Evolutionary conservation across 352 stramenopile species (phyloP), one percentile per base, ranked within the genome.

Genomic region (Pythium oligandrum): DNA sequence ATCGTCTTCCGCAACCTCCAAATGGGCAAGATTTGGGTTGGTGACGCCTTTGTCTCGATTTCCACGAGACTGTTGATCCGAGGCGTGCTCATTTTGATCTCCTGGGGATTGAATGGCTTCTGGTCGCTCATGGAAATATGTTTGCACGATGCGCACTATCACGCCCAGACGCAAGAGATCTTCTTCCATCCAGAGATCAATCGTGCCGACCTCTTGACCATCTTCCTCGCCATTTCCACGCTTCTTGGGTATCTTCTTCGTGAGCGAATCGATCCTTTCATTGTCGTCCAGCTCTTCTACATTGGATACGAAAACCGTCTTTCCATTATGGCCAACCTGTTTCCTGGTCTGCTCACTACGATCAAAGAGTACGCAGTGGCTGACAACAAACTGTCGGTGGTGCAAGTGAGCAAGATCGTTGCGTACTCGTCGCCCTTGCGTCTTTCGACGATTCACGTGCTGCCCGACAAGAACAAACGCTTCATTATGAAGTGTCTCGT

Each of bases 81-180:
- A 12, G 62, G 69, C 6, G 44, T 68, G 1, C 53, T 75, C 11
- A 64, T 83, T 3, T 60, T 71, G 12, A 32, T 63, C 7, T 66
- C 70, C 9, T 77, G 66, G 64, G 59, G 55, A 30, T 53, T 80
- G 2, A 68, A 83, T 45, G 60, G 56, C 9, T 64, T 72, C 48
- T 83, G 70, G 73, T 66, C 68, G 1, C 39, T 83, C 8, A 53
- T 63, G 4, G 73, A 80, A 39, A 75, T 79, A 39, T 75, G 67
- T 1, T n/a, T 68, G 0, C 6, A 30, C 9, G 12, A 43, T 56
- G 60, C 4, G 44, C 62, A 55, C 51, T 36, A 59, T 58, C 4
- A 44, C 45, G 4, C 49, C 35, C 33, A 8, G 6, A 53, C 32
- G 0, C 55, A 54, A 17, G 12, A 55, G 32, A 44, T 48, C 2